Evolutionary conservation across 2,329 filamentous ascomycete species (phyloP), one percentile per base, ranked within the genome.

Genomic region (Cytospora piceicola): DNA sequence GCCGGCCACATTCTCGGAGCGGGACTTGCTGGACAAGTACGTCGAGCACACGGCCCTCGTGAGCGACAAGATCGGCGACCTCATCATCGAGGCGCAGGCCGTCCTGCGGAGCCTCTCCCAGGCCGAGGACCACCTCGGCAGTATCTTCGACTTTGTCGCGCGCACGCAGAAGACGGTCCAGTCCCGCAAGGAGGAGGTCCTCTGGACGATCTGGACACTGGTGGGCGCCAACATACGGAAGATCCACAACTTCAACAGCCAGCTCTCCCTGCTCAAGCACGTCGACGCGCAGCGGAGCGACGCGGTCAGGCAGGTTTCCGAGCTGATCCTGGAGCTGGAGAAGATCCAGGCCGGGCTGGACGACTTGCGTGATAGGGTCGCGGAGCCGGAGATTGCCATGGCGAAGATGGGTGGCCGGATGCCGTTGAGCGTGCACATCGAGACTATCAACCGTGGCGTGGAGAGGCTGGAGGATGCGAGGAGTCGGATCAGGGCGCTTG

Each of bases 381-480:
- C 86, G 0, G 83, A 85, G 64, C 90, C 91, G 0, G 88, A 88
- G 69, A 75, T 90, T 12, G 71, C 88, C 14, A 78, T 79, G 9
- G 71, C 72, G 24, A 75, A 71, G 3, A 24, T 39, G 29, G 67
- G 64, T 39, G 75, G 77, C 4, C 78, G 81, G 32, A 81, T 92
- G 12, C 90, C 91, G 3, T 78, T 95, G 5, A 83, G 84, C 59
- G 88, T 92, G 52, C 91, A 95, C 73, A 88, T 95, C 51, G 88
- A 92, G 70, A 88, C 87, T 64, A 93, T 95, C 68, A 83, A 90
- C 65, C 80, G 86, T 58, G 90, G 90, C 0, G 86, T 94, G 1
- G 89, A 93, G 75, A 82, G 92, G 68, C 77, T 95, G 67, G 88
- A 92, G 74, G 77, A 79, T 27, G 87, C 88, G 56, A 81, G 90